Conservation (phyloP, 2,329 filamentous ascomycete genomes). For the Pseudocercospora pini-densiflorae region DNA sequence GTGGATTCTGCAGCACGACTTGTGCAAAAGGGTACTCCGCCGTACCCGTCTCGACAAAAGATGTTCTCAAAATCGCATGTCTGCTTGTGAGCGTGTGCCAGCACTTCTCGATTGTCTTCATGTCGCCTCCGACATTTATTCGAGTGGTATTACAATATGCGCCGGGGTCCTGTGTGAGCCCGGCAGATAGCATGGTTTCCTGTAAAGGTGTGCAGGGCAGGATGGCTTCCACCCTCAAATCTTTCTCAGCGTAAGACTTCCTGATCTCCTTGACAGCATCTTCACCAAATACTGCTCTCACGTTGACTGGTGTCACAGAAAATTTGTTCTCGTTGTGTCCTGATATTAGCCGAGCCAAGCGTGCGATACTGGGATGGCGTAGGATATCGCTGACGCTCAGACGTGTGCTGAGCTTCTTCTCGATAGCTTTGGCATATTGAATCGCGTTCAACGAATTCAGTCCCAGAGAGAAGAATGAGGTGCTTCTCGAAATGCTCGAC, state of each 20-base stretch:
- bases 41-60: conserved; percentile 70
- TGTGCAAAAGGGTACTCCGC: conserved; percentile 70
- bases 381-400: conserved; percentile 72
- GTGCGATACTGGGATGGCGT: conserved; percentile 66
- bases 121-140: conserved; percentile 59
- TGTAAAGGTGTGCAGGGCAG: conserved; percentile 86
- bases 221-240: conserved; percentile 55
- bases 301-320: not conserved
- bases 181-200: conserved; percentile 79
- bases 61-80: conserved; percentile 78
- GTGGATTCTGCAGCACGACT: conserved; percentile 62
- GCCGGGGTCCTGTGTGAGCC: conserved; percentile 46
- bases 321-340: not conserved
- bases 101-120: conserved; percentile 56
- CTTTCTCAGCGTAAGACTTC: conserved; percentile 8
- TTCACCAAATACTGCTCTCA: not conserved
- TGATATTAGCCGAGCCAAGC: conserved; percentile 48
- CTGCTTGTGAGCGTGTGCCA: conserved; percentile 68
- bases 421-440: conserved; percentile 64
- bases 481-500: conserved; percentile 62
- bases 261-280: conserved; percentile 19
- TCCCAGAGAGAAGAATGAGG: conserved; percentile 77
- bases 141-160: conserved; percentile 76
- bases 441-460: conserved; percentile 73
- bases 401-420: conserved; percentile 51